Conservation (phyloP, 495 filamentous ascomycete species). For the Xylaria cubensis region DNA sequence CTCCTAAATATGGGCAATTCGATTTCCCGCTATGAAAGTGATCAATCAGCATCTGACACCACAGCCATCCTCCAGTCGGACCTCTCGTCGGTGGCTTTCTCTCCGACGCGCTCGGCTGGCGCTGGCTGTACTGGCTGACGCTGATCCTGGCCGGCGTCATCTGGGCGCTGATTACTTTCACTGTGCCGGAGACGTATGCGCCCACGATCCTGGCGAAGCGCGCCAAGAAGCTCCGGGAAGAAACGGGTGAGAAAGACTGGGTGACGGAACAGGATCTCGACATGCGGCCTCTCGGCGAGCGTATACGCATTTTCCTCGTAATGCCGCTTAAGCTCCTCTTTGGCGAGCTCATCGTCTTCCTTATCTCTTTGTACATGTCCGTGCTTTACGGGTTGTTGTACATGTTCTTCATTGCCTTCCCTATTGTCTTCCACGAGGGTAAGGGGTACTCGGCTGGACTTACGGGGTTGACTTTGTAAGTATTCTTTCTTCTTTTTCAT, state of each 20-base stretch:
- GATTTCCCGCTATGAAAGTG: not conserved
- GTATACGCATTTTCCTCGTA: conserved; percentile 69
- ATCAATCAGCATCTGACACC: conserved; percentile 25
- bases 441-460: conserved; percentile 75
- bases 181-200: conserved; percentile 81
- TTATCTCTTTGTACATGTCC: conserved; percentile 79
- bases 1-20: not conserved
- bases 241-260: conserved; percentile 66
- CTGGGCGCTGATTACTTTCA: conserved; percentile 77
- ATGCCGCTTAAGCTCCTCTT: conserved; percentile 84
- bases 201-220: conserved; percentile 70
- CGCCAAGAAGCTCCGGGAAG: conserved; percentile 70
- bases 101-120: conserved; percentile 71
- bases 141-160: conserved; percentile 70
- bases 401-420: conserved; percentile 85
- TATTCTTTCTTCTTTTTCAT: not conserved
- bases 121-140: conserved; percentile 88
- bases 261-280: conserved; percentile 80
- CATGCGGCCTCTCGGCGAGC: conserved; percentile 65
- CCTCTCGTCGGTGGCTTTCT: conserved; percentile 81
- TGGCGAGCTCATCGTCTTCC: conserved; percentile 77
- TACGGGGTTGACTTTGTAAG: conserved; percentile 78
- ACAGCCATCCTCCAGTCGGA: conserved; percentile 46
- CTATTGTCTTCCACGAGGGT: conserved; percentile 77
- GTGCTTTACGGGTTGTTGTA: conserved; percentile 79